Evolutionary conservation across 2,329 filamentous ascomycete species (phyloP).

Genomic region (Setomelanomma holmii): DNA sequence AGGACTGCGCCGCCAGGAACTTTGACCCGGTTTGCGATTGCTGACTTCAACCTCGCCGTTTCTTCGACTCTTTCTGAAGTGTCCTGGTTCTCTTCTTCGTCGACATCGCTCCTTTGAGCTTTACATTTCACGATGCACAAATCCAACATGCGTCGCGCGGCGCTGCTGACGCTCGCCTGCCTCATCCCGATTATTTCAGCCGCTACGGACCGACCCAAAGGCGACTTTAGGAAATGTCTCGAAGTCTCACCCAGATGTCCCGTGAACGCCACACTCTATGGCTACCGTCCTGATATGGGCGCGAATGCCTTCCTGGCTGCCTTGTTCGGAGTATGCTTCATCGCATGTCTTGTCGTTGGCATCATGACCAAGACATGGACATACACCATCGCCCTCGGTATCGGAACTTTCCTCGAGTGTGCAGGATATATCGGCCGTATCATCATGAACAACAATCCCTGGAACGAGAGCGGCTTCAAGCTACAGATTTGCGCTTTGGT

Average conservation of each 20-base stretch:
- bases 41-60: background rate
- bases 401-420: constrained; percentile 52
- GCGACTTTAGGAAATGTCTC: constrained; percentile 30
- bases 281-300: constrained; percentile 49
- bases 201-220: constrained; percentile 25
- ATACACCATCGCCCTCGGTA: constrained; percentile 50
- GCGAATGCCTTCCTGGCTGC: constrained; percentile 49
- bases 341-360: constrained; percentile 25
- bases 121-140: constrained; percentile 12
- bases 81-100: background rate
- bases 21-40: constrained; percentile 4
- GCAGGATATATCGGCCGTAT: constrained; percentile 54
- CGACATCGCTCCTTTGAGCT: background rate
- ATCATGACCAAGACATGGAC: constrained; percentile 47
- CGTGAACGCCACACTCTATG: constrained; percentile 48
- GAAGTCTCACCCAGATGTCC: constrained; percentile 37
- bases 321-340: constrained; percentile 27
- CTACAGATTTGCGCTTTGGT: constrained; percentile 55
- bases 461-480: constrained; percentile 51
- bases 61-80: background rate
- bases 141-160: constrained; percentile 8
- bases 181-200: constrained; percentile 19
- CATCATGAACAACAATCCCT: constrained; percentile 53
- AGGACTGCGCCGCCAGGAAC: constrained; percentile 6
- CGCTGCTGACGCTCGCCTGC: constrained; percentile 15